A percentile compares a stretch with the other conserved stretches of the same genome.
These are phyloP conservation scores for Schizosaccharomyces cryophilus DNA, from an alignment of 805 yeast species.

Conservation along the genomic window DNA sequence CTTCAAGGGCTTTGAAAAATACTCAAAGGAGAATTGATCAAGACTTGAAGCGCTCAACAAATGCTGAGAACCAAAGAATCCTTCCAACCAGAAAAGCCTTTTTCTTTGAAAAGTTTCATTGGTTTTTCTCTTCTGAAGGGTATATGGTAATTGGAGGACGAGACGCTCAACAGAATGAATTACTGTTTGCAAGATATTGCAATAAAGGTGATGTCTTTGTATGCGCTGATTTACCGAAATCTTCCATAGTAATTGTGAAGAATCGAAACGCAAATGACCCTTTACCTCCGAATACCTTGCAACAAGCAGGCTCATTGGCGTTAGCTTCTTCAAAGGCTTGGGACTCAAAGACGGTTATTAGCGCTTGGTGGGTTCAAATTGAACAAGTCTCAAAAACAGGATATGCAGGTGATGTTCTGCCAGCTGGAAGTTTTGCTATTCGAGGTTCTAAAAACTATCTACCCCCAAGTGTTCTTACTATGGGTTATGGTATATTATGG, in stretches of 20 bases:
- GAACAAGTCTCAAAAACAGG: slow-evolving; percentile 36
- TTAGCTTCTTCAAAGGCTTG: slow-evolving; percentile 67
- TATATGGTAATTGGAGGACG: slow-evolving; percentile 63
- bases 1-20: slow-evolving; percentile 53
- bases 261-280: slow-evolving; percentile 29
- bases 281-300: slow-evolving; percentile 63
- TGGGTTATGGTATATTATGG: slow-evolving; percentile 79
- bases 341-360: slow-evolving; percentile 59
- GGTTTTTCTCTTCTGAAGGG: slow-evolving; percentile 86
- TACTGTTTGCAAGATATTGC: slow-evolving; percentile 56
- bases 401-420: slow-evolving; percentile 25
- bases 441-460: slow-evolving; percentile 32
- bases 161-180: slow-evolving; percentile 54
- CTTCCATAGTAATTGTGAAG: slow-evolving; percentile 55
- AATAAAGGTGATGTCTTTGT: slow-evolving; percentile 49
- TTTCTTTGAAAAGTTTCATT: slow-evolving; percentile 84
- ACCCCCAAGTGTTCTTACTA: slow-evolving; percentile 53
- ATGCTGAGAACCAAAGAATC: slow-evolving; percentile 35
- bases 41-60: slow-evolving; percentile 38
- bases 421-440: slow-evolving; percentile 35
- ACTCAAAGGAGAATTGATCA: slow-evolving; percentile 55
- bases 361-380: slow-evolving; percentile 63
- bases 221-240: slow-evolving; percentile 46
- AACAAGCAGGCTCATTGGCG: slow-evolving; percentile 78
- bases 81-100: slow-evolving; percentile 28